These are phyloP conservation scores for Kluyveromyces dobzhanskii DNA, from an alignment of 805 yeast species.

Conservation along the genomic window DNA sequence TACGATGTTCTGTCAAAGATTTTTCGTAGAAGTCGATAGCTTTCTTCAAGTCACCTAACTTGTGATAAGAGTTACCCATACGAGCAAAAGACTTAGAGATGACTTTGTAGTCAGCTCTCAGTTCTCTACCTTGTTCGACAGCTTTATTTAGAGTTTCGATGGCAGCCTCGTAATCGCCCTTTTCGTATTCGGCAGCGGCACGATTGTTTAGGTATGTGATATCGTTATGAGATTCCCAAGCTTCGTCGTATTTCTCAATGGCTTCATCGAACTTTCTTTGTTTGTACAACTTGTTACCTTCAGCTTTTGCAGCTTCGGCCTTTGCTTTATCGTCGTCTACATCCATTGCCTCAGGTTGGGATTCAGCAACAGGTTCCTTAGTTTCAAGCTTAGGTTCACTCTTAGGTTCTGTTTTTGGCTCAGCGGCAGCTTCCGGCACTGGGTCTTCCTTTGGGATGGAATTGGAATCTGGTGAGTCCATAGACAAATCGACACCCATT, in stretches of 20 bases:
- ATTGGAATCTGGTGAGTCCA: conserved; percentile 25
- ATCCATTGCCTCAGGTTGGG: conserved; percentile 26
- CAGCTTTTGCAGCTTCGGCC: conserved; percentile 68
- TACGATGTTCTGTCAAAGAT: conserved; percentile 93
- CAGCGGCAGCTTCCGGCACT: conserved; percentile 25
- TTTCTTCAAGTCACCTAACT: conserved; percentile 58
- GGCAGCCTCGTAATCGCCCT: conserved; percentile 83
- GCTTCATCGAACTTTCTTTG: conserved; percentile 88
- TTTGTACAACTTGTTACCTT: conserved; percentile 84
- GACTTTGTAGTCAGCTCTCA: conserved; percentile 84
- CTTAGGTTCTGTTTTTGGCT: conserved; percentile 16
- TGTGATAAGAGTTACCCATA: conserved; percentile 74
- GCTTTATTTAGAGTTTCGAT: conserved; percentile 76
- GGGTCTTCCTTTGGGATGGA: conserved; percentile 25
- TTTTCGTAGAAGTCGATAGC: conserved; percentile 80
- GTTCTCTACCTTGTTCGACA: conserved; percentile 80
- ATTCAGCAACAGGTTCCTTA: conserved; percentile 19
- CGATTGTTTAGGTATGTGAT: conserved; percentile 92
- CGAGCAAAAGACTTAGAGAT: conserved; percentile 92
- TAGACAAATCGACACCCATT: conserved; percentile 70
- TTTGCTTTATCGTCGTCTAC: conserved; percentile 34
- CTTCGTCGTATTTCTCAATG: conserved; percentile 73
- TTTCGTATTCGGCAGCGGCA: conserved; percentile 96
- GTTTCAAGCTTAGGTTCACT: conserved; percentile 21
- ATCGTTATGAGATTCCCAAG: conserved; percentile 74